A percentile compares a stretch with the other conserved stretches of the same genome.
These are phyloP conservation scores for Cyclaneusma minus DNA, from an alignment of 2,329 filamentous ascomycete species.

Conservation along the genomic window DNA sequence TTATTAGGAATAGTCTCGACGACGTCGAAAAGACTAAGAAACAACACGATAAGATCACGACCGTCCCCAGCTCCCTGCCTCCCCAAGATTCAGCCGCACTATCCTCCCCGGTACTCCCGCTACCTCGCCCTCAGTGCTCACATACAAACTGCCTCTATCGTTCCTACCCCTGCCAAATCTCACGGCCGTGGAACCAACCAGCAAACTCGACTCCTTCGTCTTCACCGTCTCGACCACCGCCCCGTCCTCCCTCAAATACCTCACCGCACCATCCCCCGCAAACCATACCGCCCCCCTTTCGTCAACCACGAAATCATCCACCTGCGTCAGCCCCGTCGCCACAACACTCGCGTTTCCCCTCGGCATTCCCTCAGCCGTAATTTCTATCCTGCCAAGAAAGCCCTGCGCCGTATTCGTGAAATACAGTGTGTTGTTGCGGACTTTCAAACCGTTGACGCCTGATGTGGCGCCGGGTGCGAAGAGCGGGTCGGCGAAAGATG, in stretches of 20 bases:
- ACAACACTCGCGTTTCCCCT: constrained; percentile 4
- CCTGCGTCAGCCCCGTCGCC: constrained; percentile 3
- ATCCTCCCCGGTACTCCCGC: too few species aligned
- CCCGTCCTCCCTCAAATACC: constrained; percentile 1
- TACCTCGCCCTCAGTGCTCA: too few species aligned
- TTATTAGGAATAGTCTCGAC: too few species aligned
- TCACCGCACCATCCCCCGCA: constrained; percentile 6
- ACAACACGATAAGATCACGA: too few species aligned
- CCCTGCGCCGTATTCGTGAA: constrained; percentile 13
- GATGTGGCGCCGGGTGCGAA: constrained; percentile 3
- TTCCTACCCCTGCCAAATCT: constrained; percentile 6
- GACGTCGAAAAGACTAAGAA: too few species aligned
- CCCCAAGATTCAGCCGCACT: too few species aligned
- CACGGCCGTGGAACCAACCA: constrained; percentile 8
- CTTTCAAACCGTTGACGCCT: constrained; percentile 15
- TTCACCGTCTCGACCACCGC: constrained; percentile 3
- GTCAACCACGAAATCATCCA: constrained; percentile 8
- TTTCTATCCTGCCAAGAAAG: constrained; percentile 9
- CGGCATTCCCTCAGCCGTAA: constrained; percentile 7
- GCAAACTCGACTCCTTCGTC: constrained; percentile 3
- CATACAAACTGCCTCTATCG: constrained; percentile 6
- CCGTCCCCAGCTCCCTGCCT: too few species aligned
- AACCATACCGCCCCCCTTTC: constrained; percentile 6
- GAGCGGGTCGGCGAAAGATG: constrained; percentile 11
- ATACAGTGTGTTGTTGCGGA: constrained; percentile 11